phyloP scores from a whole-genome alignment of 2,329 filamentous ascomycete genomes.

The Lecanosticta acicola region DNA sequence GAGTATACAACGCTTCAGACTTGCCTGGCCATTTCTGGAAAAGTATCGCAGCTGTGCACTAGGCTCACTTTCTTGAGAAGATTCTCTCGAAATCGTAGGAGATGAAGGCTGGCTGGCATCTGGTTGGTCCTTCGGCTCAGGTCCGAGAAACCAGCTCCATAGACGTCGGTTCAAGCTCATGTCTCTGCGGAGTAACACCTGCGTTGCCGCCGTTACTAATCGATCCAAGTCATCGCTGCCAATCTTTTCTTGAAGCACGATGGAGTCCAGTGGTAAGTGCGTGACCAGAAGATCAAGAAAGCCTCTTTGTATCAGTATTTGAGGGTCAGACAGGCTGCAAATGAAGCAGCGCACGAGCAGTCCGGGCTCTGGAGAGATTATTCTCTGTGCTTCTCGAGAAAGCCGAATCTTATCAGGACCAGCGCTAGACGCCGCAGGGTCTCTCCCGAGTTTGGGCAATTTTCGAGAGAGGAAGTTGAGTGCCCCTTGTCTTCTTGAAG shows the following conservation, averaged over 20 bases:
- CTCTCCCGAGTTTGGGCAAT: conserved; percentile 63
- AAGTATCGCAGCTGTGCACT: conserved; percentile 63
- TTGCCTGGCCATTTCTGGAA: conserved; percentile 67
- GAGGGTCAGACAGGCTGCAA: conserved; percentile 78
- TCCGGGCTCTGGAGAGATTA: conserved; percentile 84
- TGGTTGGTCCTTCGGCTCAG: conserved; percentile 48
- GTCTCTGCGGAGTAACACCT: conserved; percentile 81
- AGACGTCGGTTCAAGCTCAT: conserved; percentile 94
- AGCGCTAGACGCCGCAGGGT: not conserved
- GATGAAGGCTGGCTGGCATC: conserved; percentile 22
- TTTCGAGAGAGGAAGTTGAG: conserved; percentile 77
- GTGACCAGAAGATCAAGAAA: conserved; percentile 90
- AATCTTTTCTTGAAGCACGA: conserved; percentile 60
- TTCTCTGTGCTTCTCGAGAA: conserved; percentile 44
- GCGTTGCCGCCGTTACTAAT: conserved; percentile 74
- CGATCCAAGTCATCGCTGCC: conserved; percentile 72
- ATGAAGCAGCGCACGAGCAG: conserved; percentile 86
- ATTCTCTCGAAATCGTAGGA: conserved; percentile 16
- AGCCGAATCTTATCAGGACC: conserved; percentile 6
- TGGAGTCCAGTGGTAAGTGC: conserved; percentile 77
- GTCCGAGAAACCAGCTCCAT: conserved; percentile 95
- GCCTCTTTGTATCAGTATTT: conserved; percentile 85
- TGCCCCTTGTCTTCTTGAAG: conserved; percentile 76
- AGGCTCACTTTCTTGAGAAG: conserved; percentile 50
- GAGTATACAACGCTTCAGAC: conserved; percentile 68